Evolutionary conservation across 2,329 filamentous ascomycete species (phyloP), one percentile per base, ranked within the genome.

Genomic region (Dothistroma pini): DNA sequence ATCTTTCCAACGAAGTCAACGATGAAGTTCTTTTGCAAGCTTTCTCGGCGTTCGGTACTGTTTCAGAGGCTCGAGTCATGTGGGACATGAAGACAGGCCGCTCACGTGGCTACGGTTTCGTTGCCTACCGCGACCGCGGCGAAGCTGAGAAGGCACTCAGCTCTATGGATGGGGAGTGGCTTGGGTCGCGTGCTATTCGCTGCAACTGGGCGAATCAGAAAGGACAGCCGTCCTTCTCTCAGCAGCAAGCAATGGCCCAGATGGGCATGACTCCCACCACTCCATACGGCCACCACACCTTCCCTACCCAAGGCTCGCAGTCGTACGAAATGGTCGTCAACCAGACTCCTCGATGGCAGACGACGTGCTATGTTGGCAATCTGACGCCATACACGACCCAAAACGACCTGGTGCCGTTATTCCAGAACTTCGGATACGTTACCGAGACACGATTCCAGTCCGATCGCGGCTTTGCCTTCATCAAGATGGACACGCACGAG

Each of bases 181-280:
- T 99, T 56, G 95, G 95, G 58, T 97, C 95, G 71, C 90, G 95
- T 67, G 95, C 95, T 47, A 99, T 99, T 74, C 93, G 95, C 70
- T 97, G 93, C 85, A 99, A 99, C 83, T 99, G 95, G 95, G 95
- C 95, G 63, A 99, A 99, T 81, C 95, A 99, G 75, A 99, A 99
- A 83, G 95, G 95, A n/a, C 95, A 99, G 74, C 95, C 95, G 59
- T 97, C 95, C 1, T 97, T 97, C 77, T 92, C 93, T 54, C 93
- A 99, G 80, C 95, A 97, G 79, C 91, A 96, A 78, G 91, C 92
- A 41, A 95, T 99, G 91, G 89, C 89, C 64, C 89, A 92, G 61
- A 96, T 97, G 91, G 95, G 95, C 74, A 93, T 99, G 89, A 96
- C 93, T 29, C 95, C 95, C 5, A 96, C 93, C 32, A 97, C 93